Conservation (phyloP, 2,329 filamentous ascomycete species). For the Amauroascus niger region DNA sequence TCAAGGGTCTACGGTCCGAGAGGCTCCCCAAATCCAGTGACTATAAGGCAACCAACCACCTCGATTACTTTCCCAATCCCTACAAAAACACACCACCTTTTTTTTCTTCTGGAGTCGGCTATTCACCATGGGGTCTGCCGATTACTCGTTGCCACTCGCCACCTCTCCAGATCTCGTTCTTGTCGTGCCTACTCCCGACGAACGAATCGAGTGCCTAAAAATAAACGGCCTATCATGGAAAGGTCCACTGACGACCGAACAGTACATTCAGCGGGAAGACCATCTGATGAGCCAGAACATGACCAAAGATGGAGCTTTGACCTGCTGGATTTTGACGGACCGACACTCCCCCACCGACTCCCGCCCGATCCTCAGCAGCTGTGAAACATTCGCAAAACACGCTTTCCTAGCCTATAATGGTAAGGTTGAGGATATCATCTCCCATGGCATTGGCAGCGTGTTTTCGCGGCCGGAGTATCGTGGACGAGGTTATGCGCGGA, state of each 20-base stretch:
- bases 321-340: conserved; percentile 52
- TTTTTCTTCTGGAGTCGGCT: background rate
- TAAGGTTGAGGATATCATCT: conserved; percentile 46
- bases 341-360: conserved; percentile 29
- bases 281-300: conserved; percentile 44
- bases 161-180: conserved; percentile 45
- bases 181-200: conserved; percentile 46
- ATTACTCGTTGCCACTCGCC: conserved; percentile 37
- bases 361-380: conserved; percentile 47
- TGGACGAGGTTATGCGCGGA: conserved; percentile 63
- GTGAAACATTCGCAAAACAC: conserved; percentile 44
- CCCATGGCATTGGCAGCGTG: conserved; percentile 72
- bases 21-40: conserved; percentile 2
- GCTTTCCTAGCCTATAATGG: conserved; percentile 41
- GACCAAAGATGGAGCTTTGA: conserved; percentile 47
- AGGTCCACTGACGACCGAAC: conserved; percentile 44
- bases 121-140: conserved; percentile 30
- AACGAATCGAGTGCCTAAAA: conserved; percentile 44
- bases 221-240: conserved; percentile 51
- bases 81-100: background rate
- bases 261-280: conserved; percentile 51
- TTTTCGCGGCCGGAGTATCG: conserved; percentile 60
- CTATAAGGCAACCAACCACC: conserved; percentile 11
- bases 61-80: conserved; percentile 3
- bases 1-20: conserved; percentile 9